Percentiles rank a stretch among this genome's conserved stretches.
Conservation (phyloP, 2,329 filamentous ascomycete genomes). For the Monilinia vaccinii-corymbosi region DNA sequence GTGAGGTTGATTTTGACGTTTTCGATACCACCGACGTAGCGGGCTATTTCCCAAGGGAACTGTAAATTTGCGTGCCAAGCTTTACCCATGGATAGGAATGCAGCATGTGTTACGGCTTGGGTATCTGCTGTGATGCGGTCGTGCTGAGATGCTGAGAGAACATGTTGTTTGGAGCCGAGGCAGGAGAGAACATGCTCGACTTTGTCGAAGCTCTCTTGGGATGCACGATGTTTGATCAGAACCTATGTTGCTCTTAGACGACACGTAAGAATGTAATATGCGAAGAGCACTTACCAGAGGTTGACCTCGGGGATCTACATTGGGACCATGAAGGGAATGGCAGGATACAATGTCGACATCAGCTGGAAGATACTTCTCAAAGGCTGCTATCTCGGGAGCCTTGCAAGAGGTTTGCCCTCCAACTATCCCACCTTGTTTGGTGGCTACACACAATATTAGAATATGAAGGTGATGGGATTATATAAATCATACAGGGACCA, state of each 20-base stretch:
- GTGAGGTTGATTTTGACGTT: slow-evolving; percentile 99
- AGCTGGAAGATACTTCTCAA: slow-evolving; percentile 75
- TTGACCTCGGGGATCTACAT: slow-evolving; percentile 79
- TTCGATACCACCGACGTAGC: slow-evolving; percentile 94
- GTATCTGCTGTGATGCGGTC: slow-evolving; percentile 98
- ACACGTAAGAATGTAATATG: not conserved
- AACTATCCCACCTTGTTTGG: slow-evolving; percentile 89
- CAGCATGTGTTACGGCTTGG: slow-evolving; percentile 94
- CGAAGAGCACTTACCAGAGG: slow-evolving; percentile 54
- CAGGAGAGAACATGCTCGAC: slow-evolving; percentile 77
- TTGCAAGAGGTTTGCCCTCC: slow-evolving; percentile 98
- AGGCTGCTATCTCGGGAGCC: slow-evolving; percentile 87
- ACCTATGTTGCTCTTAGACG: slow-evolving; percentile 36
- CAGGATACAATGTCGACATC: slow-evolving; percentile 94
- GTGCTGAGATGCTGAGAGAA: slow-evolving; percentile 78
- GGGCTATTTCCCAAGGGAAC: slow-evolving; percentile 94
- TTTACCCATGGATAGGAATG: slow-evolving; percentile 95
- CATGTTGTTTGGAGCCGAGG: slow-evolving; percentile 76
- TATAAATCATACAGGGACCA: slow-evolving; percentile 69
- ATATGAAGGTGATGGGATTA: slow-evolving; percentile 6
- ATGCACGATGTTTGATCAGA: slow-evolving; percentile 85
- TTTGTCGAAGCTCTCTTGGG: slow-evolving; percentile 63
- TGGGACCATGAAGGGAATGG: slow-evolving; percentile 91
- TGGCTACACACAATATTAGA: slow-evolving; percentile 48
- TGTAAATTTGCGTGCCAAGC: slow-evolving; percentile 93